phyloP scores from a whole-genome alignment of 805 yeast species.

The Spencermartinsiella europaea region DNA sequence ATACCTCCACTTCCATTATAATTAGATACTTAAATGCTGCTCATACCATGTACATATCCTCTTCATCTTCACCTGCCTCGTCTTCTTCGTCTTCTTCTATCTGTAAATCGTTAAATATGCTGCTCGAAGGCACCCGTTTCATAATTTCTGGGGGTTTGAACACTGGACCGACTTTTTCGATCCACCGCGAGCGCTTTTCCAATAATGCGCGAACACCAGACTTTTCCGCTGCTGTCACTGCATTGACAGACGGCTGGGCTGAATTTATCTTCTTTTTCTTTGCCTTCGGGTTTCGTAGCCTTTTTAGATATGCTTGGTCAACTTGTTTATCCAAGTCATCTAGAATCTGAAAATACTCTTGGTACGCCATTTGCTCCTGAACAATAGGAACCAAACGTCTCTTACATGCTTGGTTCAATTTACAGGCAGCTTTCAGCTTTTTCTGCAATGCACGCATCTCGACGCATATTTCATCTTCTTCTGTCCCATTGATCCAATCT shows the following conservation, averaged over 20 bases:
- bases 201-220: conserved; percentile 71
- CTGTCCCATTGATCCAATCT: conserved; percentile 75
- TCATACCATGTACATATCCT: conserved; percentile 9
- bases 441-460: conserved; percentile 73
- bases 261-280: conserved; percentile 42
- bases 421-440: conserved; percentile 56
- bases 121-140: conserved; percentile 66
- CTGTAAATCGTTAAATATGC: conserved; percentile 49
- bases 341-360: conserved; percentile 81
- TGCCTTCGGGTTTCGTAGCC: conserved; percentile 66
- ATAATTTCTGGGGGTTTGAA: conserved; percentile 63
- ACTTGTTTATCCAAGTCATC: conserved; percentile 96
- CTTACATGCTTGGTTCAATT: conserved; percentile 63
- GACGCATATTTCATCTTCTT: conserved; percentile 90
- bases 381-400: conserved; percentile 61
- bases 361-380: conserved; percentile 90
- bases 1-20: too few relatives aligned
- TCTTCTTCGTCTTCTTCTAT: conserved; percentile 40
- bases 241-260: conserved; percentile 22
- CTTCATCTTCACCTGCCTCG: conserved; percentile 29
- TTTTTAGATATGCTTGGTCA: conserved; percentile 84
- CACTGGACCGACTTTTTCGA: conserved; percentile 79
- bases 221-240: conserved; percentile 36
- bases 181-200: conserved; percentile 88
- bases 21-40: too few relatives aligned